Conservation (phyloP, 495 filamentous ascomycete species). For the Hypoxylon subgilvum region DNA sequence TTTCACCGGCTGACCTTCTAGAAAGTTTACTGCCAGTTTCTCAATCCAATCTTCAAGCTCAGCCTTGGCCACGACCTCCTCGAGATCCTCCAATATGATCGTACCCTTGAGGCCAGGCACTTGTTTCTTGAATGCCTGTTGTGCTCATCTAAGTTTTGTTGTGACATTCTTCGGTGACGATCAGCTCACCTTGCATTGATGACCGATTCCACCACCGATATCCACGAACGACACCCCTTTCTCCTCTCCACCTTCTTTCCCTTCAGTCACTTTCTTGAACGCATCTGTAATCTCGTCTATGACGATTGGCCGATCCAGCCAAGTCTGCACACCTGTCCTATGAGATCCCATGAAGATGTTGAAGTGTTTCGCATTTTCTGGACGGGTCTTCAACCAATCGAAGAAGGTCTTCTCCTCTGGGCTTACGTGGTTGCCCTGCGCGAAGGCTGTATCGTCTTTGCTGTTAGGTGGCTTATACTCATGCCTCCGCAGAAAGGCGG, state of each 20-base stretch:
- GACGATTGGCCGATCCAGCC: constrained; percentile 20
- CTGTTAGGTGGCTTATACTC: constrained; percentile 11
- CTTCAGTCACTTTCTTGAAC: constrained; percentile 18
- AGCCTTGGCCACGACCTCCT: constrained; percentile 42
- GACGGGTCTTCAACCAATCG: constrained; percentile 27
- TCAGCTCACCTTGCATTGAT: constrained; percentile 49
- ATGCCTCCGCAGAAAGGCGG: constrained; percentile 17
- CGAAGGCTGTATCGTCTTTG: constrained; percentile 26
- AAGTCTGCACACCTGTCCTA: constrained; percentile 20
- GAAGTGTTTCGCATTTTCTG: constrained; percentile 23
- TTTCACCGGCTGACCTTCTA: constrained; percentile 54
- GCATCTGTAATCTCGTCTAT: constrained; percentile 22
- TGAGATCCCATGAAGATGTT: constrained; percentile 30
- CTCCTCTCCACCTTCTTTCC: constrained; percentile 2
- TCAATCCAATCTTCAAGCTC: constrained; percentile 54
- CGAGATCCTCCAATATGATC: constrained; percentile 62
- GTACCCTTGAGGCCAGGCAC: constrained; percentile 50
- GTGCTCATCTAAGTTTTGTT: background rate
- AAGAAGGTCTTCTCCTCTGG: constrained; percentile 24
- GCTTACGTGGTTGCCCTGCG: constrained; percentile 16
- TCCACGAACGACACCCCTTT: constrained; percentile 54
- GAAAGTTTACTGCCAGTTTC: constrained; percentile 57
- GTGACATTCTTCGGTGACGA: background rate
- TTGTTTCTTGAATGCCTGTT: constrained; percentile 51
- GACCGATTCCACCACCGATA: constrained; percentile 61